These are phyloP conservation scores for Wickerhamiella kazuoi DNA, from an alignment of 805 yeast species.

Conservation along the genomic window DNA sequence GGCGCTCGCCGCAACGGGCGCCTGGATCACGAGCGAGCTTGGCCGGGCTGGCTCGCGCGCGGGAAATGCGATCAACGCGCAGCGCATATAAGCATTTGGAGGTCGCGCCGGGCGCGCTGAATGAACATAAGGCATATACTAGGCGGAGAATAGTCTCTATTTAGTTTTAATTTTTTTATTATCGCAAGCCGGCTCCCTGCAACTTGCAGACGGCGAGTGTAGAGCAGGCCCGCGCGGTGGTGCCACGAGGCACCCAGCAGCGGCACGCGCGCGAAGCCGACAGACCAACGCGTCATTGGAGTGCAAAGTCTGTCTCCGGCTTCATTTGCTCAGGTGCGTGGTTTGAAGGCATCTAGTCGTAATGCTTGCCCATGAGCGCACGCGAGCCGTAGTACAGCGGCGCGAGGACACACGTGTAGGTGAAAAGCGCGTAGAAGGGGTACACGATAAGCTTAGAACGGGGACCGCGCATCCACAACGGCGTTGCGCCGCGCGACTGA, in stretches of 20 bases:
- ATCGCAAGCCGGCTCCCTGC: no score
- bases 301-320: no score
- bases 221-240: no score
- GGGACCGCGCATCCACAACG: constrained; percentile 33
- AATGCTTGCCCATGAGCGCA: constrained; percentile 52
- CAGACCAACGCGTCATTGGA: no score
- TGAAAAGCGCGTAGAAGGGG: constrained; percentile 63
- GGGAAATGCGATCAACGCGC: constrained; percentile 15
- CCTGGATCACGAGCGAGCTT: constrained; percentile 15
- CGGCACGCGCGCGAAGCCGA: no score
- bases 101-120: not conserved
- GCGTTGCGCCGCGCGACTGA: constrained; percentile 21
- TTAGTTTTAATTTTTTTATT: no score
- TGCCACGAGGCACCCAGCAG: no score
- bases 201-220: no score
- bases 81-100: no score
- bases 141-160: no score
- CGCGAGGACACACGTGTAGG: constrained; percentile 41
- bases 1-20: constrained; percentile 14
- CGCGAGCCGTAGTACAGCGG: constrained; percentile 56
- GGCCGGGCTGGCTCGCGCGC: constrained; percentile 16
- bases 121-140: not conserved
- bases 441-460: constrained; percentile 53
- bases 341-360: constrained; percentile 11
- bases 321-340: no score